phyloP scores from a whole-genome alignment of 495 filamentous ascomycete genomes.

The Aspergillus baeticus region DNA sequence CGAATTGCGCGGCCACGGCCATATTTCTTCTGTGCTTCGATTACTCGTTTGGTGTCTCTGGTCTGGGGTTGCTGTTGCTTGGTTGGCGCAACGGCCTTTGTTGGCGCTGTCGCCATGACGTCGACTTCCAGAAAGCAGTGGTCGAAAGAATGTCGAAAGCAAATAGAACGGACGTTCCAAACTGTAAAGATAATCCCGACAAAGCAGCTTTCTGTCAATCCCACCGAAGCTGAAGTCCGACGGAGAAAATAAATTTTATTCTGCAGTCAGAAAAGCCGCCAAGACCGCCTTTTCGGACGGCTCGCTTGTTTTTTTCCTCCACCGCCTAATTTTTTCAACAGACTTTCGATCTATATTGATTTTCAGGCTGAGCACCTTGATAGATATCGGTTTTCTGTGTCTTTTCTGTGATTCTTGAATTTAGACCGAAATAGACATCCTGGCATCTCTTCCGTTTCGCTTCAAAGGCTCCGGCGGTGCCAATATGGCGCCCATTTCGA shows the following conservation, averaged over 20 bases:
- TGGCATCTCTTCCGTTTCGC: conserved; percentile 73
- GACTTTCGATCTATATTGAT: conserved; percentile 9
- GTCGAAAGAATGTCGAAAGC: no score
- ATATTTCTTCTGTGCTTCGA: conserved; percentile 75
- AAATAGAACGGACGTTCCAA: no score
- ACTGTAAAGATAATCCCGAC: background rate
- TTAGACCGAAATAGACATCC: conserved; percentile 14
- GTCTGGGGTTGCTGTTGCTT: conserved; percentile 19
- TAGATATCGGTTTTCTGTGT: conserved; percentile 1
- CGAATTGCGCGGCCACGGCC: conserved; percentile 74
- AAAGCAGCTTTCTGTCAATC: background rate
- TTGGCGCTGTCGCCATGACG: conserved; percentile 27
- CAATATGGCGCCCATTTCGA: conserved; percentile 46
- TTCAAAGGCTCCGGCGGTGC: conserved; percentile 79
- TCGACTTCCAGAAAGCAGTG: no score
- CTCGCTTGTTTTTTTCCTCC: conserved; percentile 21
- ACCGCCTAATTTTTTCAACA: conserved; percentile 24
- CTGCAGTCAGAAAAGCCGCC: conserved; percentile 25
- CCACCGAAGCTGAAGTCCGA: background rate
- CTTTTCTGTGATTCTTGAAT: background rate
- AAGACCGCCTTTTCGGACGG: conserved; percentile 24
- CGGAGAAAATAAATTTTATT: conserved; percentile 20
- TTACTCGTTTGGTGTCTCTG: conserved; percentile 39
- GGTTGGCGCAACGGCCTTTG: conserved; percentile 31
- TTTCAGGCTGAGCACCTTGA: conserved; percentile 7